phyloP scores from a whole-genome alignment of 2,329 filamentous ascomycete genomes.

The Penicillium paneum region DNA sequence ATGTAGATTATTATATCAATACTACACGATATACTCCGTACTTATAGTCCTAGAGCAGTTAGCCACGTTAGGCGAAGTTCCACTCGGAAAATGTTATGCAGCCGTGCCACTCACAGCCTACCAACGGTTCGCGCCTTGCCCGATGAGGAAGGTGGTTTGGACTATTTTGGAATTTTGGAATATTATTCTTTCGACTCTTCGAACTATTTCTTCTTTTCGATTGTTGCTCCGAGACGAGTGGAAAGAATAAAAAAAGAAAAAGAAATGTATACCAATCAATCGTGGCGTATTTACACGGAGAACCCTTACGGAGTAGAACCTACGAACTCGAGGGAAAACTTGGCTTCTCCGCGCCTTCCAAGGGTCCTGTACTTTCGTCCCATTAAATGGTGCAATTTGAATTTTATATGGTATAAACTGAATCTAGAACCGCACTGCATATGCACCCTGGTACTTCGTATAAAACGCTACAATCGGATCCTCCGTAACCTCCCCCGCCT shows the following conservation, averaged over 20 bases:
- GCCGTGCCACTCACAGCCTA: conserved; percentile 8
- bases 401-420: background rate
- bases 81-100: conserved; percentile 18
- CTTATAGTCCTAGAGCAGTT: background rate
- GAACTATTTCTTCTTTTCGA: background rate
- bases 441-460: background rate
- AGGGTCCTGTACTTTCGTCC: background rate
- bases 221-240: background rate
- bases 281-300: background rate
- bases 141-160: conserved; percentile 24
- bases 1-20: background rate
- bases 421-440: background rate
- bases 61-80: background rate
- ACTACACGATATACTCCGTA: background rate
- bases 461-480: background rate
- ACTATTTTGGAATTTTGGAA: background rate
- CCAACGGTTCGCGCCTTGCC: conserved; percentile 12
- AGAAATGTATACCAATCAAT: background rate
- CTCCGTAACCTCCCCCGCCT: conserved; percentile 1
- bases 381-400: background rate
- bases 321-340: background rate
- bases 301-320: no score
- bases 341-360: background rate
- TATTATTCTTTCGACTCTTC: no score
- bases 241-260: background rate